Base-by-base conservation (phyloP, 139 green algal species). In the Desmodesmus armatus region DNA sequence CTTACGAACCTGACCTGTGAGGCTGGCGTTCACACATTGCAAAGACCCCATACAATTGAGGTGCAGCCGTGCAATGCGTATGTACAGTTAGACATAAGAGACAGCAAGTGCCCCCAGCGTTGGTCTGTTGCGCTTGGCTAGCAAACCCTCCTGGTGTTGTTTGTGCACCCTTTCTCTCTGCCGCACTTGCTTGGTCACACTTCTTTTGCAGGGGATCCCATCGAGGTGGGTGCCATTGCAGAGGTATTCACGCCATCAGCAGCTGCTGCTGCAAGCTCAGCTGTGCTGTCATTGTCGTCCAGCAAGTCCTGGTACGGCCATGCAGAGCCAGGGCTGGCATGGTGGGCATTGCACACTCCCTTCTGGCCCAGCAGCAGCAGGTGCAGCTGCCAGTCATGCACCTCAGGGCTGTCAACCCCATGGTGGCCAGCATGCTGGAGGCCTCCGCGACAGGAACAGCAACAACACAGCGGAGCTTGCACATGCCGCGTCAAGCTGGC, bases 211-310 rank as follows among this genome's bases (percentile, higher is more conserved):
- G 76, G 76, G 39, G 96, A 98, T 41, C 94, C 95, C 35, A 98
- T 98, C 63, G 96, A 98, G 81, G 85, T 97, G 5, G 95, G 96
- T 15, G 96, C 94, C 19, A 79, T 80, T 3, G 78, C 88, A 3
- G 89, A 88, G 19, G 87, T 91, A 17, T 75, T 88, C 27, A 75
- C 43, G 66, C n/a, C 23, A 9, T 33, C 17, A 41, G 13, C 53
- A 72, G 33, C 89, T 60, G 89, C 94, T 13, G 91, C 72, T 87
- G 17, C 79, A 90, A 7, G 89, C 29, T 6, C 37, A 1, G 4
- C 25, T 3, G 17, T n/a, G 0, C 27, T 87, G 17, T 2, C 17
- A 5, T 27, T 87, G 40, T 2, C 40, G 25, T 47, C 84, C 60
- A 88, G 78, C 62, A 78, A 89, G 31, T 79, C 92, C 5, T 83